Evolutionary conservation across 1,139 yeast species (phyloP), one percentile per base, ranked within the genome.

Genomic region (Petasospora rhodanensis): DNA sequence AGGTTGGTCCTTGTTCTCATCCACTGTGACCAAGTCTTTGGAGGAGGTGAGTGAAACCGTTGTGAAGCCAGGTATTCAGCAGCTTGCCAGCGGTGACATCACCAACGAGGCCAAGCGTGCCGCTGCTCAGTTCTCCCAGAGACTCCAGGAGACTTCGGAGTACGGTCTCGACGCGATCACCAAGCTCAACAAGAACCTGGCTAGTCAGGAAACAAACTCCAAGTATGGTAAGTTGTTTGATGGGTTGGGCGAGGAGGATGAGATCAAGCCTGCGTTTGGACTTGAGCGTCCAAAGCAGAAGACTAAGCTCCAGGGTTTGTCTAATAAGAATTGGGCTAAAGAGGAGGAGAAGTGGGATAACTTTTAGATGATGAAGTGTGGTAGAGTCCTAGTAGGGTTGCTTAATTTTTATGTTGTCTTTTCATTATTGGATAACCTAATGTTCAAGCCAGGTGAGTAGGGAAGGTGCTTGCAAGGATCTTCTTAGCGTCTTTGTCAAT

Each of bases 1-100:
- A 59, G 97, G 98, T 15, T 91, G 97, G 96, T 91, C 95, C 6
- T 63, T 91, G 45, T 86, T 91, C 53, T 80, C 96, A 10, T 70
- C 79, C 14, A 77, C 93, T 0, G 89, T 91, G 25, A 74, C 83
- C 34, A 83, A 85, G 60, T 82, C 93, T 1, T 80, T 87, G 10
- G 76, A 68, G 42, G 96, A 87, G 47, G 95, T 93, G 28, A 82
- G 83, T 49, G 95, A 87, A 49, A 64, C 79, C 7, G 94, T 87
- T 39, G 86, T 91, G 48, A 85, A 84, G 57, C 98, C 98, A 13
- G 77, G 93, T 27, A 72, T 86, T 55, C 78, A 76, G 51, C 87
- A 83, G 51, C 66, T 91, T 45, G 83, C 86, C 40, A 86, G 82
- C 41, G 77, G 84, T 43, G 96, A 89, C 43, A 60, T 85, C 28